phyloP scores from a whole-genome alignment of 345 rosid species.

The Citrus australasica region DNA sequence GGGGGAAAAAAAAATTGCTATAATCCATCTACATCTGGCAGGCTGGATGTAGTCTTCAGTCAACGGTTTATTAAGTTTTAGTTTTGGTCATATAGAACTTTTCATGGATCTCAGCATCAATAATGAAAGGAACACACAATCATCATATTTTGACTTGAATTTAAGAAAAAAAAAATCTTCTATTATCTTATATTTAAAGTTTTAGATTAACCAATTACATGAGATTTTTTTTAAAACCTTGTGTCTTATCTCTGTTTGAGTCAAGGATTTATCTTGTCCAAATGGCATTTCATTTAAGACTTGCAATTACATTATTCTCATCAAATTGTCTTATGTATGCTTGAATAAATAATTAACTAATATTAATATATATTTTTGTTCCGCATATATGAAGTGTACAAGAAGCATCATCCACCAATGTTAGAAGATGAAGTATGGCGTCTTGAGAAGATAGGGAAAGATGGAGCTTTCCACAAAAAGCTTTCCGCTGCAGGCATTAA shows the following conservation, averaged over 20 bases:
- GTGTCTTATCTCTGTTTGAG: no score
- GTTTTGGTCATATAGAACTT: not conserved
- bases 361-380: not conserved
- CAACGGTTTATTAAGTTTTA: not conserved
- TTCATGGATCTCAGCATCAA: not conserved
- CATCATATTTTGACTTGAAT: not conserved
- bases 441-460: slow-evolving; percentile 83
- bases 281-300: no score
- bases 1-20: no score
- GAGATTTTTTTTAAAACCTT: no score
- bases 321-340: no score
- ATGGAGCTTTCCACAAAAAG: slow-evolving; percentile 82
- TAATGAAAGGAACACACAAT: not conserved
- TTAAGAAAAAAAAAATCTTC: not conserved
- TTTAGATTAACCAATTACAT: not conserved
- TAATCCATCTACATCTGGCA: not conserved
- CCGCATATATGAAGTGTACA: slow-evolving; percentile 53
- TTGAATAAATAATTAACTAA: not conserved
- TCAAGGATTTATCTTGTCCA: no score
- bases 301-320: no score
- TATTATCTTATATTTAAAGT: not conserved
- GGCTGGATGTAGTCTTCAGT: not conserved
- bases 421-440: slow-evolving; percentile 87
- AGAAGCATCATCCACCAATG: slow-evolving; percentile 87
- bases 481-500: slow-evolving; percentile 35